Evolutionary conservation across 2,329 filamentous ascomycete genomes (phyloP).

Genomic region (Fusarium xylarioides): DNA sequence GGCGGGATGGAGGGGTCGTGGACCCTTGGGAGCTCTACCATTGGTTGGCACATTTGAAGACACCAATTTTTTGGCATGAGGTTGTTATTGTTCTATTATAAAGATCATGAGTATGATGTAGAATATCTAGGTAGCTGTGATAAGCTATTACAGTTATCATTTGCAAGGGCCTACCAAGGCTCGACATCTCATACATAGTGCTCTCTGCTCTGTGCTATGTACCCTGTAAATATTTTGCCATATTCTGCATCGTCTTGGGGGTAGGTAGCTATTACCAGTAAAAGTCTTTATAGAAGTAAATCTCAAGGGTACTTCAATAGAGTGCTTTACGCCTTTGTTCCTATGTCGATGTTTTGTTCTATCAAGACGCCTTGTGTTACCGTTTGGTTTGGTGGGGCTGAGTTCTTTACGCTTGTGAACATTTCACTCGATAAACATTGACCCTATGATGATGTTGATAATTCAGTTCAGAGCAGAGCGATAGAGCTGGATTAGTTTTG

Average conservation of each 20-base stretch:
- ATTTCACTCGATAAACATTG: not conserved
- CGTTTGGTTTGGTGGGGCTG: not conserved
- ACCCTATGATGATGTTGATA: not conserved
- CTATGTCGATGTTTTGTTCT: not conserved
- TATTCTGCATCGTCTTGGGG: not conserved
- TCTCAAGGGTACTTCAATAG: not conserved
- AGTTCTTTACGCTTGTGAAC: not conserved
- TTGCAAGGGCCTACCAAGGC: not conserved
- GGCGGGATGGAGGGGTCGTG: slow-evolving; percentile 40
- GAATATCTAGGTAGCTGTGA: no score
- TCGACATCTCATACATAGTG: no score
- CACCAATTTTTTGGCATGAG: not conserved
- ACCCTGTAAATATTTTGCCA: not conserved
- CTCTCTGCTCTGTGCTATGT: not conserved
- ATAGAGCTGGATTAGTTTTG: not conserved
- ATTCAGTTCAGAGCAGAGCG: not conserved
- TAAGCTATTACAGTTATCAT: not conserved
- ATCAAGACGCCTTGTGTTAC: no score
- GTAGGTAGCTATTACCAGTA: not conserved
- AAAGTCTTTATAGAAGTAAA: not conserved
- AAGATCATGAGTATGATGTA: not conserved
- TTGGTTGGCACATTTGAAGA: slow-evolving; percentile 25
- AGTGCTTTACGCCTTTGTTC: not conserved
- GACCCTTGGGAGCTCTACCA: slow-evolving; percentile 21
- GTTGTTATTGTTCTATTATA: not conserved